phyloP scores from a whole-genome alignment of 2,329 filamentous ascomycete genomes.

The Dothideomycetes sp. region DNA sequence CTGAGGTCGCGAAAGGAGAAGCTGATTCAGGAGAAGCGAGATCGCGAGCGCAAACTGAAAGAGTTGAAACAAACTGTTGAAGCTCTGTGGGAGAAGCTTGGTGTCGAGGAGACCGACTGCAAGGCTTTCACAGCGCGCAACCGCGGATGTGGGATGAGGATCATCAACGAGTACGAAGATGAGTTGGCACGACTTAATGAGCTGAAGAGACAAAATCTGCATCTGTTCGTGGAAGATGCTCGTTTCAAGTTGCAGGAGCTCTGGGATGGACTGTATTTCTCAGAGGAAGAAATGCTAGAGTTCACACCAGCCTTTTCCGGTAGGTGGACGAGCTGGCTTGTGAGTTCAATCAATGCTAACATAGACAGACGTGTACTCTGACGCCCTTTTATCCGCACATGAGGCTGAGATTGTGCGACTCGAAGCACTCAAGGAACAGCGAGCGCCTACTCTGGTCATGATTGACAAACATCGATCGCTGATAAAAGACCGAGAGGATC shows the following conservation, averaged over 20 bases:
- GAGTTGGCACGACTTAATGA: slow-evolving; percentile 80
- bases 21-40: slow-evolving; percentile 77
- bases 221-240: slow-evolving; percentile 91
- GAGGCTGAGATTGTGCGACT: slow-evolving; percentile 81
- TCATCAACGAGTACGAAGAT: slow-evolving; percentile 93
- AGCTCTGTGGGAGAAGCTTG: slow-evolving; percentile 76
- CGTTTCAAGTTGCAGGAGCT: slow-evolving; percentile 83
- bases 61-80: slow-evolving; percentile 73
- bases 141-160: slow-evolving; percentile 78
- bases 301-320: slow-evolving; percentile 88
- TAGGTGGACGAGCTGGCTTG: slow-evolving; percentile 11
- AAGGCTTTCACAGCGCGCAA: slow-evolving; percentile 79
- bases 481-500: slow-evolving; percentile 74
- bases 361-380: slow-evolving; percentile 71
- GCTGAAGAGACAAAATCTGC: slow-evolving; percentile 87
- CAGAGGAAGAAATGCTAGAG: slow-evolving; percentile 96
- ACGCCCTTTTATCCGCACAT: slow-evolving; percentile 87
- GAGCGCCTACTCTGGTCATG: slow-evolving; percentile 68
- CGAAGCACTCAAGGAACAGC: slow-evolving; percentile 74
- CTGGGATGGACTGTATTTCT: slow-evolving; percentile 90
- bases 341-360: not conserved
- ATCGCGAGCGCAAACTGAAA: slow-evolving; percentile 64
- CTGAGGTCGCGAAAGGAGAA: slow-evolving; percentile 69
- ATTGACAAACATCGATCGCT: slow-evolving; percentile 76
- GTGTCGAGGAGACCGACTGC: slow-evolving; percentile 69